These are phyloP conservation scores for Actinomucor elegans DNA, from an alignment of 371 early-diverging fungal species.

Conservation along the genomic window DNA sequence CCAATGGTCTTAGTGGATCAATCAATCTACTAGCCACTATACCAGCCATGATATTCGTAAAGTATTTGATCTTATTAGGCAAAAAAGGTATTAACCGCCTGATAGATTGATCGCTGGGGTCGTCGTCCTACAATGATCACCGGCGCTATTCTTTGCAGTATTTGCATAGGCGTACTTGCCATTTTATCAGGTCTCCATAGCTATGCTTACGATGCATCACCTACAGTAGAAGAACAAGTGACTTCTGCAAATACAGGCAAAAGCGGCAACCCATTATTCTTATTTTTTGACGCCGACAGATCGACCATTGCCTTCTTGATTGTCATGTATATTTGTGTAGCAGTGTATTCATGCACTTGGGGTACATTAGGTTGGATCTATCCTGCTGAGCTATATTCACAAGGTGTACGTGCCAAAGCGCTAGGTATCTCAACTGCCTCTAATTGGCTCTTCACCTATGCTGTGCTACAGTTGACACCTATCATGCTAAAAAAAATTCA, in stretches of 20 bases:
- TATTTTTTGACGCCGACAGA: slow-evolving; percentile 32
- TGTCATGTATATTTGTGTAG: slow-evolving; percentile 73
- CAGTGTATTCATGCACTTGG: slow-evolving; percentile 84
- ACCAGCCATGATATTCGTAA: slow-evolving; percentile 76
- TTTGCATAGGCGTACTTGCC: slow-evolving; percentile 51
- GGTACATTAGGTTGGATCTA: slow-evolving; percentile 94
- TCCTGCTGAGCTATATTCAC: slow-evolving; percentile 87
- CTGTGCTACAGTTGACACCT: slow-evolving; percentile 64
- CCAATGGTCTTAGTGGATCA: slow-evolving; percentile 69
- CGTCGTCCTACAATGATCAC: slow-evolving; percentile 56
- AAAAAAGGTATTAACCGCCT: background rate
- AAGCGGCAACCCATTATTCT: slow-evolving; percentile 21
- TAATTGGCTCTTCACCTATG: slow-evolving; percentile 87
- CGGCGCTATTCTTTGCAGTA: slow-evolving; percentile 49
- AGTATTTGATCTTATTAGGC: slow-evolving; percentile 12
- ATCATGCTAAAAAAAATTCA: slow-evolving; percentile 61
- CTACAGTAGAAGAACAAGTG: slow-evolving; percentile 11
- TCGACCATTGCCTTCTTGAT: slow-evolving; percentile 61
- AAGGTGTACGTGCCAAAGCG: slow-evolving; percentile 79
- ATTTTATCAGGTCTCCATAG: slow-evolving; percentile 52
- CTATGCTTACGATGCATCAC: slow-evolving; percentile 14
- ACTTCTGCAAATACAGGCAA: slow-evolving; percentile 7
- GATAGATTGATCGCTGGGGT: slow-evolving; percentile 74
- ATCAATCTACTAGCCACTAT: slow-evolving; percentile 71
- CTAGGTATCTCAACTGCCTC: slow-evolving; percentile 84